Conservation (phyloP, 768 basidiomycete species). For the Lactifluus echinatus region DNA sequence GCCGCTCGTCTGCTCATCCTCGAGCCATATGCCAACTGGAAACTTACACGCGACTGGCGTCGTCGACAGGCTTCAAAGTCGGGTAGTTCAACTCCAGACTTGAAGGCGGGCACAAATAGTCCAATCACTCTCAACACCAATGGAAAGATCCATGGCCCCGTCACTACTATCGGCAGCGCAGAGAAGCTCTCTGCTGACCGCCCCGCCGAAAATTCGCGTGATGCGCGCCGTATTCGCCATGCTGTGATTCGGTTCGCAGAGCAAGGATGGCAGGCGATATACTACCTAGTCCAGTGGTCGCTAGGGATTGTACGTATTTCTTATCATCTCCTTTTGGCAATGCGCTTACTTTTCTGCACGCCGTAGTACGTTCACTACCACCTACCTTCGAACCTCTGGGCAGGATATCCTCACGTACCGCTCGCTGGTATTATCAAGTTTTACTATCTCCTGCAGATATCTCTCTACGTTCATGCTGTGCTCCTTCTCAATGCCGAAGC, state of each 20-base stretch:
- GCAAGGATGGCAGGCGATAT: slow-evolving; percentile 86
- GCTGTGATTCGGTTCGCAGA: slow-evolving; percentile 86
- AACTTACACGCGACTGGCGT: slow-evolving; percentile 45
- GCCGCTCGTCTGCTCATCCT: slow-evolving; percentile 61
- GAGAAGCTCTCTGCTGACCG: slow-evolving; percentile 21
- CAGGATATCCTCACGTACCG: slow-evolving; percentile 72
- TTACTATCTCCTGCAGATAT: slow-evolving; percentile 79
- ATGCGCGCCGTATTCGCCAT: slow-evolving; percentile 54
- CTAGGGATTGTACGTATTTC: slow-evolving; percentile 70
- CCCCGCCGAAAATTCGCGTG: slow-evolving; percentile 30
- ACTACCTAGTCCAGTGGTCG: slow-evolving; percentile 66
- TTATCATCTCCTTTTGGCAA: slow-evolving; percentile 14
- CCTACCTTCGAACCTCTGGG: slow-evolving; percentile 69
- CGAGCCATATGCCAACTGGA: slow-evolving; percentile 75
- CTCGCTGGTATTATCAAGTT: slow-evolving; percentile 78
- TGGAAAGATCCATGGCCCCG: slow-evolving; percentile 30
- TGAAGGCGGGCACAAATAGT: slow-evolving; percentile 20
- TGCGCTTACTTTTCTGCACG: slow-evolving; percentile 4
- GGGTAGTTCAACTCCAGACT: slow-evolving; percentile 17
- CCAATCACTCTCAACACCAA: slow-evolving; percentile 23
- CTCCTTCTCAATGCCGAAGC: slow-evolving; percentile 91
- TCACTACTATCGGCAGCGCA: slow-evolving; percentile 30
- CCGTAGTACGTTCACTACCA: slow-evolving; percentile 71
- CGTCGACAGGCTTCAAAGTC: slow-evolving; percentile 27
- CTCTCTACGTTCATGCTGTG: slow-evolving; percentile 89